A percentile compares a stretch with the other conserved stretches of the same genome.
Conservation (phyloP, 2,329 filamentous ascomycete species). For the Pseudocercospora eumusae region DNA sequence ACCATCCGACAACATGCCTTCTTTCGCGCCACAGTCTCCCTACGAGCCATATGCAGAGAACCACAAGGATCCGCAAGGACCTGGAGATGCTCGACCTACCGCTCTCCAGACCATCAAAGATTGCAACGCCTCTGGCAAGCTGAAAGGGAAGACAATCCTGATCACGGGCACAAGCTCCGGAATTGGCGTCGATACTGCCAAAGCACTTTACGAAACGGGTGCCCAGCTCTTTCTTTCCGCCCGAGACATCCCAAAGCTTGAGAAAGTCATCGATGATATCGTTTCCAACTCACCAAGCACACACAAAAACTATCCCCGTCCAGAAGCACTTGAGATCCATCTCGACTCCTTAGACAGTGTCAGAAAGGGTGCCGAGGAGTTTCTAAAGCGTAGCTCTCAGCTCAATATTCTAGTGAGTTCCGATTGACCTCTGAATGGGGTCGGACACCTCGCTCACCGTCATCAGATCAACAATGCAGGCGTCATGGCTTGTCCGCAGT, state of each 20-base stretch:
- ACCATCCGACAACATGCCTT: too few species aligned
- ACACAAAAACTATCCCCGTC: slow-evolving; percentile 20
- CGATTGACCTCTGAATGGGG: not conserved
- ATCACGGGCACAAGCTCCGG: slow-evolving; percentile 48
- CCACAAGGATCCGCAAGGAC: slow-evolving; percentile 17
- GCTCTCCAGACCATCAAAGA: slow-evolving; percentile 30
- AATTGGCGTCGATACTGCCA: slow-evolving; percentile 47
- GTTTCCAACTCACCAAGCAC: slow-evolving; percentile 32
- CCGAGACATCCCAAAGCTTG: slow-evolving; percentile 40
- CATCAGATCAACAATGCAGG: slow-evolving; percentile 31
- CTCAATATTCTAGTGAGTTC: slow-evolving; percentile 40
- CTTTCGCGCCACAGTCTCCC: slow-evolving; percentile 27
- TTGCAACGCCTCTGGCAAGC: slow-evolving; percentile 26
- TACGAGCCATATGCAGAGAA: slow-evolving; percentile 29
- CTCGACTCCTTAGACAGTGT: slow-evolving; percentile 40
- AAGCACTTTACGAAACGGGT: slow-evolving; percentile 48
- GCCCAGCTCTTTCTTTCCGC: slow-evolving; percentile 47
- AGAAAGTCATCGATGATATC: slow-evolving; percentile 40
- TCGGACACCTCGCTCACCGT: slow-evolving; percentile 21
- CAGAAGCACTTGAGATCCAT: slow-evolving; percentile 34
- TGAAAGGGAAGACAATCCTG: slow-evolving; percentile 43
- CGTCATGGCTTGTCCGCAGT: slow-evolving; percentile 45
- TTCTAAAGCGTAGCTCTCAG: slow-evolving; percentile 40
- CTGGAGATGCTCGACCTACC: slow-evolving; percentile 26
- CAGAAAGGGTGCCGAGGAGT: slow-evolving; percentile 38